phyloP scores from a whole-genome alignment of 148 eudicot species.

The Arbutus unedo region DNA sequence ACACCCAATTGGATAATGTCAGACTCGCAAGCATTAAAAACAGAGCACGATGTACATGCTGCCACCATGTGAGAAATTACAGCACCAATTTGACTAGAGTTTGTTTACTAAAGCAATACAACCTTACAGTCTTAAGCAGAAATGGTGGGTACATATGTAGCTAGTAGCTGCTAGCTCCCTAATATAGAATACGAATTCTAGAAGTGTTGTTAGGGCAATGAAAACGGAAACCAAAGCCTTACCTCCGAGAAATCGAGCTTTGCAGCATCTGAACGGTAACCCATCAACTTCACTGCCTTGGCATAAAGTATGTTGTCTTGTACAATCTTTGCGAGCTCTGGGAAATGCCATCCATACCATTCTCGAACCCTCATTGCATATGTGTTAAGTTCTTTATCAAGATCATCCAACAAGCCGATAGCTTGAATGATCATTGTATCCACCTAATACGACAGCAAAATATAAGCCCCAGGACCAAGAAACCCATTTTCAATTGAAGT shows the following conservation, averaged over 20 bases:
- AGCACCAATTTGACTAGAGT: neutral
- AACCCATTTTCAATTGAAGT: neutral
- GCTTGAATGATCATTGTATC: constrained; percentile 99
- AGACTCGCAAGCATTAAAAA: neutral
- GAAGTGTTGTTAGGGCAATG: neutral
- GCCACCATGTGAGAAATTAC: neutral
- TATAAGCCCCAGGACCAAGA: neutral
- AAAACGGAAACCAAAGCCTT: neutral
- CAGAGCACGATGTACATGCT: neutral
- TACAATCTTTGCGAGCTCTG: constrained; percentile 91
- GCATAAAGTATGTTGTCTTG: constrained; percentile 86
- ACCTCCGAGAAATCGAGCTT: constrained; percentile 95
- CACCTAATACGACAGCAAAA: constrained; percentile 41
- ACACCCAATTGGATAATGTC: neutral
- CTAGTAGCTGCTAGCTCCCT: neutral
- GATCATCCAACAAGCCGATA: constrained; percentile 93
- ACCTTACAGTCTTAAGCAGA: neutral
- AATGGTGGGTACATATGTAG: neutral
- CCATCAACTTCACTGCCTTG: constrained; percentile 83
- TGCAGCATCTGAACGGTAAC: constrained; percentile 74
- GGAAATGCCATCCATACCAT: constrained; percentile 99
- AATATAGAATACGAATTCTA: neutral
- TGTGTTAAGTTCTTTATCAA: constrained; percentile 92
- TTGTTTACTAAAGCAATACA: neutral
- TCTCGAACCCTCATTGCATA: constrained; percentile 98